phyloP scores from a whole-genome alignment of 2,329 filamentous ascomycete genomes.

The Orbilia oligospora region DNA sequence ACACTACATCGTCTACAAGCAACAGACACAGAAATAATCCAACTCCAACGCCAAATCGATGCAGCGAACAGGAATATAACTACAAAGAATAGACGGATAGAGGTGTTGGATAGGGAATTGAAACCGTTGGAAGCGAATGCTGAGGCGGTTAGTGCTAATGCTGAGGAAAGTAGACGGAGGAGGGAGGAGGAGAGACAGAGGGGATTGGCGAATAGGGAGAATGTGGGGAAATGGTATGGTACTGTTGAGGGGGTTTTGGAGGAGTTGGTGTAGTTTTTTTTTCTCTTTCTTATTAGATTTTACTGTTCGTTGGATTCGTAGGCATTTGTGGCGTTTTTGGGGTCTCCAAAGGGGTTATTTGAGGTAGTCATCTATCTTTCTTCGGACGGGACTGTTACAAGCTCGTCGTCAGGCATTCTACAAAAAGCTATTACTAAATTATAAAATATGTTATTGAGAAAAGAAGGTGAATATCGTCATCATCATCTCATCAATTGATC shows the following conservation, averaged over 20 bases:
- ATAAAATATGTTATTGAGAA: neutral
- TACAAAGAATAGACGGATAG: slow-evolving; percentile 77
- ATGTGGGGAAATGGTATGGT: slow-evolving; percentile 81
- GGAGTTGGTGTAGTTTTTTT: slow-evolving; percentile 54
- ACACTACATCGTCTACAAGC: slow-evolving; percentile 72
- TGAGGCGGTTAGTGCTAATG: slow-evolving; percentile 76
- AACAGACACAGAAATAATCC: slow-evolving; percentile 71
- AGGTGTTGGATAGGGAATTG: slow-evolving; percentile 78
- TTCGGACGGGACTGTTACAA: no score
- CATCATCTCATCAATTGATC: slow-evolving; percentile 14
- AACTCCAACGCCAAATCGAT: slow-evolving; percentile 76
- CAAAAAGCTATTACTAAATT: no score
- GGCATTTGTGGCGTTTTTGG: slow-evolving; percentile 24
- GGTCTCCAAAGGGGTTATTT: neutral
- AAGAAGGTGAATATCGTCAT: slow-evolving; percentile 1
- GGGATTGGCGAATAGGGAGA: slow-evolving; percentile 80
- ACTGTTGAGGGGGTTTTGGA: slow-evolving; percentile 72
- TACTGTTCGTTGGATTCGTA: neutral
- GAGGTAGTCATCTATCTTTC: no score
- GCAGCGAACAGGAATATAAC: slow-evolving; percentile 75
- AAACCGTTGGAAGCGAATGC: slow-evolving; percentile 78
- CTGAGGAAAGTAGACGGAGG: slow-evolving; percentile 78
- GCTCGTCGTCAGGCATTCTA: neutral
- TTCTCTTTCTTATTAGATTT: neutral
- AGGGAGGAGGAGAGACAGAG: slow-evolving; percentile 77